These are phyloP conservation scores for Carex parvula DNA, from an alignment of 176 grass and related monocot genomes.

Conservation along the genomic window DNA sequence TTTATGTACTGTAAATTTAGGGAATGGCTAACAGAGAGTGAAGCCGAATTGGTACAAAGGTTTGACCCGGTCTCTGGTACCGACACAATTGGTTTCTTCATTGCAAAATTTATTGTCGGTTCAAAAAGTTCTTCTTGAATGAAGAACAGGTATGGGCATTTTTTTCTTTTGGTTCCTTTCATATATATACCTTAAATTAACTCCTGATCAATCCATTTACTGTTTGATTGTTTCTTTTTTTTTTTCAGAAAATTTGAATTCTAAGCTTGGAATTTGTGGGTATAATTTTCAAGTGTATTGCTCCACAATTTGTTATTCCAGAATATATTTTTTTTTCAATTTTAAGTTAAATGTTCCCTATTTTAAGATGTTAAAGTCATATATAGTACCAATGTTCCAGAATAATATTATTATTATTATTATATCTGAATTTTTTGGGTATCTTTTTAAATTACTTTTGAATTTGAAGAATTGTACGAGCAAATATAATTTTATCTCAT, in stretches of 20 bases:
- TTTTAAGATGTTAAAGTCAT: no score
- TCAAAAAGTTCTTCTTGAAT: constrained; percentile 33
- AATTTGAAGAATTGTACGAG: no score
- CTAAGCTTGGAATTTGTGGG: neutral
- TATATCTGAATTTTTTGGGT: neutral
- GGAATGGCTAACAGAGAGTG: constrained; percentile 67
- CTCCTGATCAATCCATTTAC: neutral
- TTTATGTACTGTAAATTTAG: constrained; percentile 29
- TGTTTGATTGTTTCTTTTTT: neutral
- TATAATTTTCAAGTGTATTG: neutral
- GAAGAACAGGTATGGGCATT: neutral
- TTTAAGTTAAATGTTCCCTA: neutral
- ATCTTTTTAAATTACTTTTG: no score
- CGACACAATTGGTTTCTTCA: constrained; percentile 97
- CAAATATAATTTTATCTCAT: no score
- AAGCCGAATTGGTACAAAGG: constrained; percentile 86
- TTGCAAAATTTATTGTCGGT: constrained; percentile 71
- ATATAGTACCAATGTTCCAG: neutral
- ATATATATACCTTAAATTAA: neutral
- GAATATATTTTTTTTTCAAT: neutral
- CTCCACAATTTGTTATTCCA: neutral
- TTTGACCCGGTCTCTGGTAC: constrained; percentile 80
- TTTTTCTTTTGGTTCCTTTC: neutral
- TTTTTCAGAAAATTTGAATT: neutral
- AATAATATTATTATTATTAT: neutral